Percentiles rank a stretch among this genome's conserved stretches.
These are phyloP conservation scores for Colletotrichum paranaense DNA, from an alignment of 2,329 filamentous ascomycete species.

Conservation along the genomic window DNA sequence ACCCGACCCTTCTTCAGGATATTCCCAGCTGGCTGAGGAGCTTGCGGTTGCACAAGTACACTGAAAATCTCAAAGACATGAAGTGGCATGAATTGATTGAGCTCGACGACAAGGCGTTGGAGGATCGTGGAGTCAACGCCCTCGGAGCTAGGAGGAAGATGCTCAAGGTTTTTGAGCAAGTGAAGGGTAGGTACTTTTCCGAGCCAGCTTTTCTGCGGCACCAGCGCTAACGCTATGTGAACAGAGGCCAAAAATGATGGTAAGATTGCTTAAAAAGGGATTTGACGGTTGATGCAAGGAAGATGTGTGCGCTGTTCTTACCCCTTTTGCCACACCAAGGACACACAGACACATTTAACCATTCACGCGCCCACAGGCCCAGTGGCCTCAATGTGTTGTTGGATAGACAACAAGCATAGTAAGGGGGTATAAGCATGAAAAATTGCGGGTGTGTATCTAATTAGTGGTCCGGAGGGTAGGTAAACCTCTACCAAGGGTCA, in stretches of 20 bases:
- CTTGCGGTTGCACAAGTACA: conserved; percentile 97
- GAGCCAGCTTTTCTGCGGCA: neutral
- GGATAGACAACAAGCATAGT: neutral
- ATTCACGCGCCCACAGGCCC: neutral
- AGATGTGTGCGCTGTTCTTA: neutral
- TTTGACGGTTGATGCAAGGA: neutral
- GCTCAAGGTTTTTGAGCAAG: conserved; percentile 99
- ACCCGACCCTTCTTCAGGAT: conserved; percentile 89
- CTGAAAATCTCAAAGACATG: conserved; percentile 96
- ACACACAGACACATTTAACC: neutral
- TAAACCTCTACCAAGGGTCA: neutral
- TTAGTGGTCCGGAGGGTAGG: neutral
- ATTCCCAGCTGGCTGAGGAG: conserved; percentile 97
- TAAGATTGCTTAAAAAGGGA: conserved; percentile 64
- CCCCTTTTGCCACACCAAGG: neutral
- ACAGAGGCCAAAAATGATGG: conserved; percentile 66
- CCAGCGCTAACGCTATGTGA: neutral
- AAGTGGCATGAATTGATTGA: conserved; percentile 95
- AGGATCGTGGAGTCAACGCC: conserved; percentile 93
- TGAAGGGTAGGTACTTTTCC: conserved; percentile 70
- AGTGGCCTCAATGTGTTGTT: neutral
- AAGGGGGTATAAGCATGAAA: neutral
- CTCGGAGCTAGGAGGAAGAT: conserved; percentile 96
- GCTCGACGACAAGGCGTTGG: conserved; percentile 91
- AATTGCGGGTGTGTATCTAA: neutral